Evolutionary conservation across 305 asterid species (phyloP), one percentile per base, ranked within the genome.

Genomic region (Fraxinus greggii): DNA sequence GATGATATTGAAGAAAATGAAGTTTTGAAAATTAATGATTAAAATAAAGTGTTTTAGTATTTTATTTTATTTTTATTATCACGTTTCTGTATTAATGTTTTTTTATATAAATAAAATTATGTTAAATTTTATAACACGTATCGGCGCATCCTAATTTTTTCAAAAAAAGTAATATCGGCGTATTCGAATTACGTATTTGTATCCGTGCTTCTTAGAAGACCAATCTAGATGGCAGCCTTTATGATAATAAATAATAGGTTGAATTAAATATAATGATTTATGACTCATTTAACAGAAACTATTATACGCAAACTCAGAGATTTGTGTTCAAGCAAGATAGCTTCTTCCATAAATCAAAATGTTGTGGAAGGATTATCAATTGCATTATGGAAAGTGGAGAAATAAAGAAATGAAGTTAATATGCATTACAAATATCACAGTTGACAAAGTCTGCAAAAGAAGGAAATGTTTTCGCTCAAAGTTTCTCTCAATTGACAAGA

Each of bases 341-440:
- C 24, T 54, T 54, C 24, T 75, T 45, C 67, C 35, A n/a, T 70
- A n/a, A 15, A 8, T 81, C 82, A 78, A 61, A 76, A 17, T 45
- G 7, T 26, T 72, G 36, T 73, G 26, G 32, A 23, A 24, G 17
- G 38, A 69, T 69, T 26, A 69, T 67, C 21, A 28, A 67, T 26
- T 67, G 21, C 74, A 67, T 67, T 13, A 29, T 26, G 36, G 9
- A 67, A 17, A 67, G 19, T 26, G 36, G 36, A 67, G 35, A 28
- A 67, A 29, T 67, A 24, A 63, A 23, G 32, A 63, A 63, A 63
- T 24, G 36, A 67, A 28, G 74, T 67, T 29, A 67, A 28, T 23
- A 61, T 67, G 10, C 36, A 67, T 10, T 29, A 28, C 19, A 67
- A 67, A 12, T 67, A 67, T 67, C 74, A 67, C 1, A 28, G 19